Evolutionary conservation across 495 filamentous ascomycete genomes (phyloP), one percentile per base, ranked within the genome.

Genomic region (Cudoniella acicularis): DNA sequence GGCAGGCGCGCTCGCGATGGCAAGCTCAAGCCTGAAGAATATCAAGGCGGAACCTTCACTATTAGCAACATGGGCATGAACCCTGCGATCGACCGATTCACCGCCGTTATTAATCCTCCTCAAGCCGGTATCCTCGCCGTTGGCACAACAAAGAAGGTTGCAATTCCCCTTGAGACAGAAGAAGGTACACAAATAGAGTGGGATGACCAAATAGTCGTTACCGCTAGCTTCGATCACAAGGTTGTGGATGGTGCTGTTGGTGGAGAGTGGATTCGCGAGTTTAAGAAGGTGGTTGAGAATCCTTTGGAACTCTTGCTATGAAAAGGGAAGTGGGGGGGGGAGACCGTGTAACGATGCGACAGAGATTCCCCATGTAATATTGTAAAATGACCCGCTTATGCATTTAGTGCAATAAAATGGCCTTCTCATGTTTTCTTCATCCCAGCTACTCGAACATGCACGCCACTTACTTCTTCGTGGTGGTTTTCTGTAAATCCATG

Each of bases 11-110:
- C 94, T 43, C 82, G 88, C 50, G 95, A 98, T 59, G 91, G 91
- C 77, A 99, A 98, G 85, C 89, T 99, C 63, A 97, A 97, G 85
- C 95, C 95, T 26, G 92, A 99, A 73, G 92, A 99, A 75, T 99
- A 93, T 86, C 93, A 97, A 78, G 95, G 95, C 46, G 95, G 95
- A 72, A 96, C 91, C 65, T 96, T 99, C 77, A 96, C 93, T 70
- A 99, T 99, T 77, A 93, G 88, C 77, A 99, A 99, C 85, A 96
- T 99, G 95, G 95, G 95, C 71, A 98, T 98, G 94, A 99, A 99
- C 82, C 66, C 86, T 10, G 95, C 95, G 40, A 85, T 99, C 61
- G 92, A 97, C 70, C 85, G 91, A 64, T 99, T 99, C 80, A 97
- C 95, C n/a, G 95, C 95, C 62, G 88, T 99, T 70, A 96, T 99